A percentile compares a stretch with the other conserved stretches of the same genome.
Conservation (phyloP, 352 stramenopile genomes). For the Phytophthora pluvialis region DNA sequence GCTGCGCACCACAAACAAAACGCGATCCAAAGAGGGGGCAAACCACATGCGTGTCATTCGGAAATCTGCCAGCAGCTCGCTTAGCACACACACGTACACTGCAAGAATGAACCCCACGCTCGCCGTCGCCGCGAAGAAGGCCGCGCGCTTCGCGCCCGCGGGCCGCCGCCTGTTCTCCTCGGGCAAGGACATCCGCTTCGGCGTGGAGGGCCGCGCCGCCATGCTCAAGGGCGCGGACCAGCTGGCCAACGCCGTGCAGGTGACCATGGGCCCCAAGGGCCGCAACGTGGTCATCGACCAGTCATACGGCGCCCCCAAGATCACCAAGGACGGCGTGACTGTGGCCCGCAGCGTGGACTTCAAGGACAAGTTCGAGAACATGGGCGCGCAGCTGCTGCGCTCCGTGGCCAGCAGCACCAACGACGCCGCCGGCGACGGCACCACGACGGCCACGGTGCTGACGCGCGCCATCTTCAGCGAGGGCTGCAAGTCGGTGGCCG, state of each 20-base stretch:
- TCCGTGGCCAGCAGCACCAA: conserved; percentile 98
- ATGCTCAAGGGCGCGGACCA: conserved; percentile 99
- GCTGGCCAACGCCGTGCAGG: conserved; percentile 99
- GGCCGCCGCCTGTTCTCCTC: conserved; percentile 81
- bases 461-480: conserved; percentile 99
- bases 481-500: conserved; percentile 98
- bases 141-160: conserved; percentile 40
- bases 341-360: conserved; percentile 82
- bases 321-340: conserved; percentile 85
- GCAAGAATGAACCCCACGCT: conserved; percentile 76
- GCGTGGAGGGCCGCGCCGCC: conserved; percentile 95
- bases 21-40: background rate
- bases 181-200: conserved; percentile 99
- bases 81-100: background rate
- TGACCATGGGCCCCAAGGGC: conserved; percentile 99
- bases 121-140: conserved; percentile 72
- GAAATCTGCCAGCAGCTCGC: conserved; percentile 33
- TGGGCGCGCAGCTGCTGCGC: conserved; percentile 70
- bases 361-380: conserved; percentile 85
- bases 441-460: conserved; percentile 99
- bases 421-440: conserved; percentile 99
- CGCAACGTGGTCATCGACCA: conserved; percentile 99
- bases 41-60: conserved; percentile 34
- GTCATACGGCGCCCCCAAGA: conserved; percentile 84
- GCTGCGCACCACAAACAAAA: conserved; percentile 22